A percentile compares a stretch with the other conserved stretches of the same genome.
Conservation (phyloP, 176 grass and related monocot genomes). For the Musa troglodytarum region DNA sequence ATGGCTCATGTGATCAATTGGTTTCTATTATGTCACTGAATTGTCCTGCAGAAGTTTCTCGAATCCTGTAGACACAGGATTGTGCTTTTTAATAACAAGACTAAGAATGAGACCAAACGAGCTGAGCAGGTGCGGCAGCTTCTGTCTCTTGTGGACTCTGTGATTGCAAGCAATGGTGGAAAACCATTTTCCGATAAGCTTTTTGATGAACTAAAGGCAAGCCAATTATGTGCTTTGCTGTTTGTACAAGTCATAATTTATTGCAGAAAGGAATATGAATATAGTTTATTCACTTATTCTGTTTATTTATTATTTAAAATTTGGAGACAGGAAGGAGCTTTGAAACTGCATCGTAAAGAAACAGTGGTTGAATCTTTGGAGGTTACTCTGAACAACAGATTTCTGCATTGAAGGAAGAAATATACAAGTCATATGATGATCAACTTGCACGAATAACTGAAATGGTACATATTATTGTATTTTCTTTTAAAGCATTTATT, state of each 20-base stretch:
- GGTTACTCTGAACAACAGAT: conserved; percentile 50
- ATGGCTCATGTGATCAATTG: neutral
- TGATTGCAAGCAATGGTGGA: conserved; percentile 35
- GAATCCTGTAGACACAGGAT: conserved; percentile 35
- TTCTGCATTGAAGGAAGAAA: conserved; percentile 33
- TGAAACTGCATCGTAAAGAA: conserved; percentile 20
- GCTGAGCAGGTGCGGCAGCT: conserved; percentile 24
- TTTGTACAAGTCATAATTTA: neutral
- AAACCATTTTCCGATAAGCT: conserved; percentile 44
- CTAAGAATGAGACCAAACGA: conserved; percentile 15
- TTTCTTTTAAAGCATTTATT: neutral
- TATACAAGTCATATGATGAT: conserved; percentile 41
- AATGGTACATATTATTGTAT: conserved; percentile 28
- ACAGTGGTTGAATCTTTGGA: conserved; percentile 12
- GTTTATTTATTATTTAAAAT: conserved; percentile 1
- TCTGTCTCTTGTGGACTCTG: conserved; percentile 32
- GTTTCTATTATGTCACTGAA: neutral
- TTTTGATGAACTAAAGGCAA: conserved; percentile 50
- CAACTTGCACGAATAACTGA: conserved; percentile 33
- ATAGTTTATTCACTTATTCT: neutral
- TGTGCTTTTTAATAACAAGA: conserved; percentile 58
- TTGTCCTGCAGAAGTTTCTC: conserved; percentile 29
- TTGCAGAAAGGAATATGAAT: no score
- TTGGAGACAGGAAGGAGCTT: conserved; percentile 31
- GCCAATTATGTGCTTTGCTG: conserved; percentile 4